Base-by-base conservation (phyloP, 2,329 filamentous ascomycete species). In the Claviceps cyperi region DNA sequence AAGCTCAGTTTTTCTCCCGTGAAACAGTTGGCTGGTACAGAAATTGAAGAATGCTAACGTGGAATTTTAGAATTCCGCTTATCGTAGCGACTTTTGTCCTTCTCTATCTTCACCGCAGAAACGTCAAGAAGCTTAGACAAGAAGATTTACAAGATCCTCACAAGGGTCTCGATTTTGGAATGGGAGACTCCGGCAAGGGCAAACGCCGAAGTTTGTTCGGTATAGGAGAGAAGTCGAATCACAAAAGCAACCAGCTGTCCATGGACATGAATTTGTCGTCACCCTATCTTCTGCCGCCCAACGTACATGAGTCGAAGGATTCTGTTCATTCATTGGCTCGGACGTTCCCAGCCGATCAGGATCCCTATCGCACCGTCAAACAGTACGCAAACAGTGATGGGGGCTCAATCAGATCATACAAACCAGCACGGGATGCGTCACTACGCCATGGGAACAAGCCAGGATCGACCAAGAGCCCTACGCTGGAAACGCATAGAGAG, bases 221-320 rank as follows among this genome's bases (percentile, higher is more conserved):
- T 44, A 74, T 68, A 17, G 80, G 80, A 44, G 75, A 86, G 60
- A 81, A 81, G 63, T 65, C 68, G 21, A 54, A 59, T 37, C 66
- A 69, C 56, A 64, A 65, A 47, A 66, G 69, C 46, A 69, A 72
- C 38, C 80, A 83, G 58, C 65, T 84, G 47, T 85, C 81, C 36
- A 79, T 91, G 76, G 77, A 81, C 58, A 78, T 90, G 76, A 80
- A 84, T 60, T 73, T 90, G 46, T 80, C 78, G 36, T 92, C 83
- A 58, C 92, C 92, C 2, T 98, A 97, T 64, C 77, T 98, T n/a
- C 75, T 97, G n/a, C 90, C 92, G 4, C 86, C 86, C 1, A 81
- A 80, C 50, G 62, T 91, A 19, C 81, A 92, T 41, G 75, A 78
- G 60, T 96, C 91, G 1, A 79, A 80, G 43, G 89, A 95, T 57